Evolutionary conservation across 225 moss, liverwort and hornwort genomes (phyloP).

Genomic region (Marchantia polymorpha): DNA sequence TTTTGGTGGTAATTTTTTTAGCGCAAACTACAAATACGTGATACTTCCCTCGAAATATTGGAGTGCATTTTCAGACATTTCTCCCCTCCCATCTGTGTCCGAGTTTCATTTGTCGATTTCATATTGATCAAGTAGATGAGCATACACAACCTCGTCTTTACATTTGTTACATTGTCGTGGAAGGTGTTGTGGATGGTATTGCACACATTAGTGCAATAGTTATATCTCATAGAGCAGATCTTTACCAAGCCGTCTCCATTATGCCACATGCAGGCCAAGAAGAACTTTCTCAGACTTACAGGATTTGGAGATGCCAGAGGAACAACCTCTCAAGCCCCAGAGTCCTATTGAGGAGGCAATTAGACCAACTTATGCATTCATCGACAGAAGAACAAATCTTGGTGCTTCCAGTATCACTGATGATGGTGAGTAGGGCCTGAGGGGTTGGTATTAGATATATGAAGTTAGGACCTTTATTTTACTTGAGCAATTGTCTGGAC

Average conservation of each 20-base stretch:
- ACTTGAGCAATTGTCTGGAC: neutral
- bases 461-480: neutral
- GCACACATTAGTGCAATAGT: too few relatives aligned
- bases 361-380: neutral
- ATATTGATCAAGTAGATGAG: too few relatives aligned
- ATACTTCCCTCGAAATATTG: too few relatives aligned
- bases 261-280: neutral
- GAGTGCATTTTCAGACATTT: too few relatives aligned
- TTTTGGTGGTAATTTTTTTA: too few relatives aligned
- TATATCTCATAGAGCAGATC: too few relatives aligned
- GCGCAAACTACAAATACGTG: too few relatives aligned
- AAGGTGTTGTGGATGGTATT: too few relatives aligned
- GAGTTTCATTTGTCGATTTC: too few relatives aligned
- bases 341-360: conserved; percentile 14
- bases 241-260: neutral
- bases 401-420: neutral
- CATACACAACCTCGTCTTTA: too few relatives aligned
- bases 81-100: too few relatives aligned
- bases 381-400: conserved; percentile 3
- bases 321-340: neutral
- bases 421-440: conserved; percentile 16
- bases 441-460: neutral
- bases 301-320: neutral
- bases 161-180: too few relatives aligned
- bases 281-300: conserved; percentile 13